Evolutionary conservation across 805 yeast genomes (phyloP), one percentile per base, ranked within the genome.

Genomic region (Starmerella vitae): DNA sequence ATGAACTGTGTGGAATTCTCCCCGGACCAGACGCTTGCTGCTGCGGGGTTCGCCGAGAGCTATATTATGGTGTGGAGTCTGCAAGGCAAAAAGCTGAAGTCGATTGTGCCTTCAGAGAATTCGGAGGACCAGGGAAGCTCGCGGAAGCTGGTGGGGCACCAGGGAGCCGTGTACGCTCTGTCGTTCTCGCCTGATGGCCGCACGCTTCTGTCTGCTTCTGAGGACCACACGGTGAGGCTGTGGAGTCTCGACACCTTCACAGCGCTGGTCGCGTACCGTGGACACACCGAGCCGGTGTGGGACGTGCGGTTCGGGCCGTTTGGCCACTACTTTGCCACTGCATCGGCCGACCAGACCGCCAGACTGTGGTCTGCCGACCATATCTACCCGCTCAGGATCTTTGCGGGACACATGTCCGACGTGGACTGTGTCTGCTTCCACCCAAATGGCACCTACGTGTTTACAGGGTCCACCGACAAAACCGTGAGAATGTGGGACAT

Each of bases 401-500:
- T 91, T 65, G 97, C 97, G 0, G 99, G 99, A 0, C 99, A 91
- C 61, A 70, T 86, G 52, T 81, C 84, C 53, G 99, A 91, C 63
- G 97, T 91, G 28, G 97, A 91, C 56, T 76, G 88, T 49, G 93
- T 88, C 27, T 77, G 76, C 36, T 91, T 88, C 71, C 98, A 91
- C 62, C 97, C 98, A 20, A 91, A 91, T 59, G 86, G 95, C 7
- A 80, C 86, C 35, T 91, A 91, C 57, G 76, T 91, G 5, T 77
- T 91, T 54, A 88, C 98, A 0, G 99, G 98, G 5, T 83, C 94
- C 5, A 74, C 86, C 46, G 99, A 91, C 61, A 84, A 85, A 62
- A 84, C 97, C 0, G 79, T 93, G 54, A 70, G 98, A 47, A 86
- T 91, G 96, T 91, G 99, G 99, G 98, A 91, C 59, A 76, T 91